Base-by-base conservation (phyloP, 495 filamentous ascomycete species). In the Penicillium samsonianum region DNA sequence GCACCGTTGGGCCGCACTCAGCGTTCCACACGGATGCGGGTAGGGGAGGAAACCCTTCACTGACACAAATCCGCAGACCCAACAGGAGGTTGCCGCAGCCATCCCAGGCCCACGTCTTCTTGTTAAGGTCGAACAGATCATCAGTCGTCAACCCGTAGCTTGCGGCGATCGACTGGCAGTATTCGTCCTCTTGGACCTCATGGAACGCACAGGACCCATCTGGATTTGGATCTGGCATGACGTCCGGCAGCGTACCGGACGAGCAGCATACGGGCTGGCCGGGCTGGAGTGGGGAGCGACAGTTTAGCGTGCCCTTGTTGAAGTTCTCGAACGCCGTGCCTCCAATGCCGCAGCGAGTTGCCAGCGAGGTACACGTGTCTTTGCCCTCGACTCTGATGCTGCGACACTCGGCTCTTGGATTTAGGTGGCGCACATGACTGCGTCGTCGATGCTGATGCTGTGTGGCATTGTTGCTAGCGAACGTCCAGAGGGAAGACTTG, bases 341-440 rank as follows among this genome's bases (percentile, higher is more conserved):
- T 38, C 11, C 10, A 16, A 38, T 38, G 11, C 14, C 14, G 12
- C 35, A 38, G 10, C 35, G 35, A n/a, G 10, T n/a, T 1, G 35
- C 35, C 2, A 38, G 14, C 12, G 10, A 14, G 4, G 10, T 1
- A 5, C 35, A 38, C 1, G 11, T n/a, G 12, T 38, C 14, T 14
- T 5, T 10, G 14, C 10, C 10, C 12, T 38, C 11, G 14, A 38
- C 35, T 5, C 14, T 2, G 35, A 38, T 38, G 12, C 2, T n/a
- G 1, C 14, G 10, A n/a, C 35, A 38, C 12, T 69, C 37, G 54
- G 66, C 43, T 25, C 23, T 2, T 2, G 23, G 23, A 4, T 25
- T 2, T 2, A 25, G 23, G 23, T 25, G 2, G 2, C 23, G 23
- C 23, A 25, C 2, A 25, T 25, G 23, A 4, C 23, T 25, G 23